Conservation (phyloP, 192 early-diverging fungal species). For the Dissophora globulifera region DNA sequence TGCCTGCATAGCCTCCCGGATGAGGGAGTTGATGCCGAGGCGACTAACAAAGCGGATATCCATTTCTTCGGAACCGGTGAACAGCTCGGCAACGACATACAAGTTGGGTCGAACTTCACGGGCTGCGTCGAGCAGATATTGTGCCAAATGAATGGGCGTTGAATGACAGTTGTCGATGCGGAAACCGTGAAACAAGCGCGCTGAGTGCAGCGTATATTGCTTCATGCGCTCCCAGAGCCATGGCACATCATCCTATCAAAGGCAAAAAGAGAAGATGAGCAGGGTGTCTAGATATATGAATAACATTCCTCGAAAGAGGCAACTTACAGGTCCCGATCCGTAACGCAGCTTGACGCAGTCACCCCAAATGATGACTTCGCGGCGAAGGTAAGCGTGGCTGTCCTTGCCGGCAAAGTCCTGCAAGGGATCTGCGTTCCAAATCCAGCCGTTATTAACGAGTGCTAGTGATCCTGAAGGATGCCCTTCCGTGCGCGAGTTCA, state of each 20-base stretch:
- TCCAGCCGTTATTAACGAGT: conserved; percentile 98
- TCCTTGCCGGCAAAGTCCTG: conserved; percentile 91
- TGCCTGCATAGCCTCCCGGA: conserved; percentile 98
- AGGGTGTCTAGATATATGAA: not conserved
- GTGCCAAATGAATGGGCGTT: conserved; percentile 94
- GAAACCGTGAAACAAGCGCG: conserved; percentile 92
- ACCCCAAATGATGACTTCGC: conserved; percentile 98
- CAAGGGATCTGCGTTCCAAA: conserved; percentile 91
- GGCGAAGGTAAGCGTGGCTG: conserved; percentile 90
- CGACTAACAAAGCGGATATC: conserved; percentile 93
- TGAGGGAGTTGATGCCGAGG: conserved; percentile 95
- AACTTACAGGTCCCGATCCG: conserved; percentile 70
- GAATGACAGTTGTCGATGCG: conserved; percentile 99
- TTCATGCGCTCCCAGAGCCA: conserved; percentile 97
- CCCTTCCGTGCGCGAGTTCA: conserved; percentile 59
- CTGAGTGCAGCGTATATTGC: conserved; percentile 89
- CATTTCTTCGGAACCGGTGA: conserved; percentile 96
- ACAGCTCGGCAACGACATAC: conserved; percentile 98
- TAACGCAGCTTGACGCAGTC: conserved; percentile 99
- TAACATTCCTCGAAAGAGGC: too few species aligned
- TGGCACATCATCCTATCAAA: conserved; percentile 77
- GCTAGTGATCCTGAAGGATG: conserved; percentile 76
- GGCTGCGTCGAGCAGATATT: conserved; percentile 91
- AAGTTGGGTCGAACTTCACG: conserved; percentile 87
- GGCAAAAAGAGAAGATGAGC: not conserved